Evolutionary conservation across 768 basidiomycete genomes (phyloP).

Genomic region (Panellus pusillus): DNA sequence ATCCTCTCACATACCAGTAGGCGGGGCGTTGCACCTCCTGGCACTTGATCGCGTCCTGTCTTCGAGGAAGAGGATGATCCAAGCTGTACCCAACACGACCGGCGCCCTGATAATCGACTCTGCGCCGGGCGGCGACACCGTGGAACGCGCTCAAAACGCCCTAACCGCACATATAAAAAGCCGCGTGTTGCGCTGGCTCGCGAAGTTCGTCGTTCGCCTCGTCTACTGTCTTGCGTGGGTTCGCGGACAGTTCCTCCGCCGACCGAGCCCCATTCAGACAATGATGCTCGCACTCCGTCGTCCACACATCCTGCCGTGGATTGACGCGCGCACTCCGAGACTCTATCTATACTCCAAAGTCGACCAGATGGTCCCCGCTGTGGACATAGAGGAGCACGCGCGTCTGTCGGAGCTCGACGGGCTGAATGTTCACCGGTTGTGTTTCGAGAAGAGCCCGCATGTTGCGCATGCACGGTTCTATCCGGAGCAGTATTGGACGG

Average conservation of each 20-base stretch:
- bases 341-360: constrained; percentile 47
- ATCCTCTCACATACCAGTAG: not conserved
- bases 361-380: constrained; percentile 40
- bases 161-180: constrained; percentile 34
- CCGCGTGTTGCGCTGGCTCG: constrained; percentile 27
- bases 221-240: constrained; percentile 27
- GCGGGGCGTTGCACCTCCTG: not conserved
- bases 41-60: not conserved
- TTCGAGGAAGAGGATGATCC: not conserved
- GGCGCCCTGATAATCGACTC: constrained; percentile 47
- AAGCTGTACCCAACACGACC: no score
- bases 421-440: constrained; percentile 32
- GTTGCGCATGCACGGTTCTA: constrained; percentile 46
- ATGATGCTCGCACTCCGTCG: constrained; percentile 32
- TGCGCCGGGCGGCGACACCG: constrained; percentile 38
- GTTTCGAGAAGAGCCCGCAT: constrained; percentile 44
- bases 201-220: constrained; percentile 27
- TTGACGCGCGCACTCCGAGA: constrained; percentile 36
- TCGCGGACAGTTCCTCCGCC: constrained; percentile 25
- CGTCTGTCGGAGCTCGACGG: constrained; percentile 32
- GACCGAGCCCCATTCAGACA: constrained; percentile 22
- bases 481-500: constrained; percentile 46
- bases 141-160: constrained; percentile 29
- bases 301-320: constrained; percentile 40
- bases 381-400: constrained; percentile 39